A percentile compares a stretch with the other conserved stretches of the same genome.
Conservation (phyloP, 192 early-diverging fungal species). For the Gonapodya sp. region DNA sequence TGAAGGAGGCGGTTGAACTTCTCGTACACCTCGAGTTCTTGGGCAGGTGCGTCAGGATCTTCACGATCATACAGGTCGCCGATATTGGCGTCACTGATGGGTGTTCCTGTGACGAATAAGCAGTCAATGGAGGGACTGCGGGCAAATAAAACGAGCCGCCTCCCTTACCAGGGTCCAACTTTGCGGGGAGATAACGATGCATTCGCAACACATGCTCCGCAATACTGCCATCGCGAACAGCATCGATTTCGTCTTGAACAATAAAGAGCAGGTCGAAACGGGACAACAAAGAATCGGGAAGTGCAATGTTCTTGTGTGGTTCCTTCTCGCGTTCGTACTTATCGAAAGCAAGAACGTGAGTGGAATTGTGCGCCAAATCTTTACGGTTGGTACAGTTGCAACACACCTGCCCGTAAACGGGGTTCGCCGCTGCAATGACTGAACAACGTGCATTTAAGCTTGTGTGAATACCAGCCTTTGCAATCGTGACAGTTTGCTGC, state of each 20-base stretch:
- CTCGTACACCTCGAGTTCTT: conserved; percentile 64
- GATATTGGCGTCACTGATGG: conserved; percentile 29
- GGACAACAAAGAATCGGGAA: conserved; percentile 90
- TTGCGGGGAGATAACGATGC: conserved; percentile 84
- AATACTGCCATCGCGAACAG: conserved; percentile 73
- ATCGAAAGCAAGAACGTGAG: conserved; percentile 26
- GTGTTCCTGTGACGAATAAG: conserved; percentile 21
- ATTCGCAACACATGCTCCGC: conserved; percentile 88
- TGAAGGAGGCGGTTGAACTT: conserved; percentile 79
- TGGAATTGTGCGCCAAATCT: background rate
- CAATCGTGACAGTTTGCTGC: conserved; percentile 96
- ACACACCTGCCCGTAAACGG: conserved; percentile 62
- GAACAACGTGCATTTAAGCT: conserved; percentile 93
- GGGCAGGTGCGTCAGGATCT: conserved; percentile 36
- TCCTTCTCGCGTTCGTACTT: conserved; percentile 77
- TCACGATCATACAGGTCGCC: conserved; percentile 17
- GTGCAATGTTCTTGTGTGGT: conserved; percentile 87
- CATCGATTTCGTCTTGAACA: conserved; percentile 84
- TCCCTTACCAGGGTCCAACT: conserved; percentile 38
- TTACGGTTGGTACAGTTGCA: background rate
- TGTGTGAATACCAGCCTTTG: conserved; percentile 98
- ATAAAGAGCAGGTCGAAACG: conserved; percentile 98
- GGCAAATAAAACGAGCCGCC: no score
- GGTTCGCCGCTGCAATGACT: conserved; percentile 96
- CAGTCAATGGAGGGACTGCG: no score